Percentiles rank a stretch among this genome's conserved stretches.
These are phyloP conservation scores for Diplodia corticola DNA, from an alignment of 2,329 filamentous ascomycete species.

Conservation along the genomic window DNA sequence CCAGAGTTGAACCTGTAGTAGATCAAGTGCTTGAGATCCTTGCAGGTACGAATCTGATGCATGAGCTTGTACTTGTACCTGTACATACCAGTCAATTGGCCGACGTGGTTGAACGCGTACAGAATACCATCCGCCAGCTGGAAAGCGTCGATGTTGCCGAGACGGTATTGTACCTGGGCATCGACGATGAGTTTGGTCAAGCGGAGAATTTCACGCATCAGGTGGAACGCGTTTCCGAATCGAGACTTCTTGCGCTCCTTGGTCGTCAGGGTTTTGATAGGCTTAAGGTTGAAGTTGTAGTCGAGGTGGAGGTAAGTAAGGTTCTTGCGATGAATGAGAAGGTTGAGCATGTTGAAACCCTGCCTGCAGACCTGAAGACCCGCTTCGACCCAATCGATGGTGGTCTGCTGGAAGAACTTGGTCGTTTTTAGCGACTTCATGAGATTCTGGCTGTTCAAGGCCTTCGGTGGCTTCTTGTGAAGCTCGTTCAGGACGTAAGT, in stretches of 20 bases:
- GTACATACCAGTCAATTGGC: slow-evolving; percentile 98
- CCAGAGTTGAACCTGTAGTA: slow-evolving; percentile 99
- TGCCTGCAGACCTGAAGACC: slow-evolving; percentile 97
- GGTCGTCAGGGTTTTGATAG: slow-evolving; percentile 96
- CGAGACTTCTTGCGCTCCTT: slow-evolving; percentile 99
- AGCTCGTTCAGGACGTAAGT: slow-evolving; percentile 94
- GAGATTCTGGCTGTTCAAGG: slow-evolving; percentile 90
- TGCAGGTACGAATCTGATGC: slow-evolving; percentile 99
- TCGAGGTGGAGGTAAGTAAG: slow-evolving; percentile 97
- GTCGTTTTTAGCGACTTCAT: slow-evolving; percentile 89
- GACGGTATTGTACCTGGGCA: slow-evolving; percentile 93
- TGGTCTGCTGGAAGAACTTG: slow-evolving; percentile 99
- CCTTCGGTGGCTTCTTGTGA: slow-evolving; percentile 93
- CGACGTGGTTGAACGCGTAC: slow-evolving; percentile 99
- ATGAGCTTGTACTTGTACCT: slow-evolving; percentile 99
- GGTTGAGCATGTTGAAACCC: slow-evolving; percentile 98
- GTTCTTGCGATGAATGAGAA: slow-evolving; percentile 97
- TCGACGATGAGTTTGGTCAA: slow-evolving; percentile 97
- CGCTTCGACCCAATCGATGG: slow-evolving; percentile 98
- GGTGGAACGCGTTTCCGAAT: slow-evolving; percentile 97
- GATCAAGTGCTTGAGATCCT: slow-evolving; percentile 97
- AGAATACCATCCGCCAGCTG: slow-evolving; percentile 97
- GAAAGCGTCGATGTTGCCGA: slow-evolving; percentile 98
- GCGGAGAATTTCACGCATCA: slow-evolving; percentile 96
- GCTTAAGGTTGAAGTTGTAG: slow-evolving; percentile 99